Percentiles rank a stretch among this genome's conserved stretches.
phyloP scores from a whole-genome alignment of 2,329 filamentous ascomycete genomes.

The Daldinia eschscholtzii region DNA sequence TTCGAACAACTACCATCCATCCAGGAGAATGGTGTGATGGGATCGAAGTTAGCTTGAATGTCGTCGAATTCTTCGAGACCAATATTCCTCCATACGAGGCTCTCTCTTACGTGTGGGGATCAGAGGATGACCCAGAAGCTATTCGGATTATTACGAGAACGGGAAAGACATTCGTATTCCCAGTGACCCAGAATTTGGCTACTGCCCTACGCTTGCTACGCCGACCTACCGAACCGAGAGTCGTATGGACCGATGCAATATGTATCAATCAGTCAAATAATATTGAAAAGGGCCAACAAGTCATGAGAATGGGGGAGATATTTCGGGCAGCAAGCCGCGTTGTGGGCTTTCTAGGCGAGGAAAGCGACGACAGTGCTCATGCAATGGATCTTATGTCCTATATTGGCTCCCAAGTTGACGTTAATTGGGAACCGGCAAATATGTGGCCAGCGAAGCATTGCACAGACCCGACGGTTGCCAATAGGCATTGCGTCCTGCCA shows the following conservation, averaged over 20 bases:
- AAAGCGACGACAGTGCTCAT: not conserved
- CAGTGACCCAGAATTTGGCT: not conserved
- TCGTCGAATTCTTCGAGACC: not conserved
- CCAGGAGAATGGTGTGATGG: not conserved
- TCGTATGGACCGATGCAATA: constrained; percentile 1
- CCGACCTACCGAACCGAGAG: not conserved
- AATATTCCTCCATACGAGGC: not conserved
- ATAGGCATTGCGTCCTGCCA: not conserved
- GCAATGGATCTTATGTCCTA: not conserved
- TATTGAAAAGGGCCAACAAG: constrained; percentile 4
- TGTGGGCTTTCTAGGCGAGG: constrained; percentile 5
- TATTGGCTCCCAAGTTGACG: constrained; percentile 9
- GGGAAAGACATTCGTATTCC: not conserved
- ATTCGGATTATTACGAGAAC: not conserved
- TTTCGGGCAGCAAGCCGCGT: constrained; percentile 4
- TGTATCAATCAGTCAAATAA: constrained; percentile 4
- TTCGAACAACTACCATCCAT: constrained; percentile 6
- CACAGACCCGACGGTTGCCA: not conserved
- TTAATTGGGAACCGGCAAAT: not conserved
- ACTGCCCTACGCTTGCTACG: not conserved
- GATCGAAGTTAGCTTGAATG: not conserved
- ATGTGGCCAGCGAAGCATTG: constrained; percentile 5
- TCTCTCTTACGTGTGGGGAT: constrained; percentile 6
- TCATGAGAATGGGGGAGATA: not conserved
- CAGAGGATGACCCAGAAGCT: not conserved